Conservation (phyloP, 73 alveolate species). For the Tetrahymena thermophila region DNA sequence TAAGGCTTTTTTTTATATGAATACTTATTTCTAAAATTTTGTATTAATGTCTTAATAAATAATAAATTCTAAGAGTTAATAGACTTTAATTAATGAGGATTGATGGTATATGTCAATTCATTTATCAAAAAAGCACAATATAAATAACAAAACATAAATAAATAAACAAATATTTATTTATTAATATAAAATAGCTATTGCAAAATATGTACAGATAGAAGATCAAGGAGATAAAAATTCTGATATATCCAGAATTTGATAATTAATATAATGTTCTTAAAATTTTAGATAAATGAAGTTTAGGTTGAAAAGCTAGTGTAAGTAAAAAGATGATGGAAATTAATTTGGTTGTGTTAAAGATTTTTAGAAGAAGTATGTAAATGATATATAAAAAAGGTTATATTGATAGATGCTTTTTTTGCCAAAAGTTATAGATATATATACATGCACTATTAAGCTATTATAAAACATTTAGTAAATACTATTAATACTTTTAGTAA, state of each 20-base stretch:
- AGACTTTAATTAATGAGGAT: too few relatives aligned
- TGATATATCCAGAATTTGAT: neutral
- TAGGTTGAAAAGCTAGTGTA: constrained; percentile 64
- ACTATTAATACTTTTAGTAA: constrained; percentile 65
- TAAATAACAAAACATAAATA: too few relatives aligned
- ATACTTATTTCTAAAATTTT: too few relatives aligned
- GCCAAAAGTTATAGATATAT: constrained; percentile 71
- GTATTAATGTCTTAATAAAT: too few relatives aligned
- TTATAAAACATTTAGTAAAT: constrained; percentile 77
- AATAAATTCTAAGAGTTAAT: too few relatives aligned
- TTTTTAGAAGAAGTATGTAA: constrained; percentile 23
- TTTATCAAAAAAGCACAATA: too few relatives aligned
- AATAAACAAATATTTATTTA: too few relatives aligned
- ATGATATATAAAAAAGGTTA: constrained; percentile 65
- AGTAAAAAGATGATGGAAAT: constrained; percentile 10
- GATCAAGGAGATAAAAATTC: neutral
- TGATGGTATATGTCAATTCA: too few relatives aligned
- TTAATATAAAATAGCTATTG: neutral
- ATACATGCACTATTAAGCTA: constrained; percentile 88
- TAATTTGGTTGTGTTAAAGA: constrained; percentile 19
- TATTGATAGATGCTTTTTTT: constrained; percentile 85
- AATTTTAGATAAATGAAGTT: constrained; percentile 72
- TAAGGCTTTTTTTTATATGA: too few relatives aligned
- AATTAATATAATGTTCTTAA: constrained; percentile 21
- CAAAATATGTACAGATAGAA: neutral